Conservation (phyloP, 2,329 filamentous ascomycete genomes). For the Aureobasidium subglaciale region DNA sequence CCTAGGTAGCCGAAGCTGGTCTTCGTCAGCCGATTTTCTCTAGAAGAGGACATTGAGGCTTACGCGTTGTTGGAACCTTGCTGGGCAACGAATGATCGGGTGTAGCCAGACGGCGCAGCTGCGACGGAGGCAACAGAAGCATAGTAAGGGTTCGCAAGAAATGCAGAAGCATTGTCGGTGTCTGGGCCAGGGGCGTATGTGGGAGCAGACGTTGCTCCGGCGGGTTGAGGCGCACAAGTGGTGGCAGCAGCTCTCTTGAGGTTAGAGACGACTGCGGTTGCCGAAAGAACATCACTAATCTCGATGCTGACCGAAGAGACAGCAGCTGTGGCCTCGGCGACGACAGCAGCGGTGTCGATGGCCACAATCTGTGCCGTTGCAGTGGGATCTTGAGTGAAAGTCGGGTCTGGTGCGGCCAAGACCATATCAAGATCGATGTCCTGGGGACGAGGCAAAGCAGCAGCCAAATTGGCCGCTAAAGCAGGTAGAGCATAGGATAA, state of each 20-base stretch:
- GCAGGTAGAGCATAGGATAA: conserved; percentile 4
- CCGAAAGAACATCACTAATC: conserved; percentile 14
- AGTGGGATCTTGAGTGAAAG: conserved; percentile 4
- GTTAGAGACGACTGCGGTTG: conserved; percentile 15
- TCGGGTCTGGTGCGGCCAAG: background rate
- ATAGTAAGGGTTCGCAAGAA: conserved; percentile 17
- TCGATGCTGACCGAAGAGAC: conserved; percentile 19
- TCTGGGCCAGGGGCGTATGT: conserved; percentile 17
- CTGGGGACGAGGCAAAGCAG: conserved; percentile 21
- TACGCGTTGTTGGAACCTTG: background rate
- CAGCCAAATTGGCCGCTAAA: conserved; percentile 17
- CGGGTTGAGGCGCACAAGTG: conserved; percentile 11
- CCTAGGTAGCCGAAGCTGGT: no score
- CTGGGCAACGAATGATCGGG: background rate
- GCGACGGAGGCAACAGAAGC: conserved; percentile 17
- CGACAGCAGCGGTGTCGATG: conserved; percentile 17
- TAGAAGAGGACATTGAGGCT: background rate
- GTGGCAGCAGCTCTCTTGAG: background rate
- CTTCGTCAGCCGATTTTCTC: background rate
- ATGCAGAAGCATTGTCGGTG: conserved; percentile 17
- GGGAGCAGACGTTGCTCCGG: conserved; percentile 15
- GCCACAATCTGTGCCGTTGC: conserved; percentile 18
- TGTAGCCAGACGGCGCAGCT: conserved; percentile 4
- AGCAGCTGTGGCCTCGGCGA: conserved; percentile 18
- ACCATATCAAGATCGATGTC: conserved; percentile 21